These are phyloP conservation scores for Candolleomyces efflorescens DNA, from an alignment of 768 basidiomycete genomes.

Conservation along the genomic window DNA sequence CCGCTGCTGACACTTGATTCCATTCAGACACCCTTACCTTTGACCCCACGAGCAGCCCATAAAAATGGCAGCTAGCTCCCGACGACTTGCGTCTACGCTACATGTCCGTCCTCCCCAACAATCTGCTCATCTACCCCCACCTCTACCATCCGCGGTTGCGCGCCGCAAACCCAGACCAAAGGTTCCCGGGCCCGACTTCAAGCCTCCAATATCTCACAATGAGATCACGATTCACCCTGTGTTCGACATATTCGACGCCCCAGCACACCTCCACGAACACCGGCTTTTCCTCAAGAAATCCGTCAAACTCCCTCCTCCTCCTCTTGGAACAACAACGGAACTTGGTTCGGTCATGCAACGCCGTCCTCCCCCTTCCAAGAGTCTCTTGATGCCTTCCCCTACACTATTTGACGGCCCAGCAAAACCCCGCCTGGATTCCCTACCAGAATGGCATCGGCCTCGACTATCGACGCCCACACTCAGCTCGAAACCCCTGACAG, in stretches of 20 bases:
- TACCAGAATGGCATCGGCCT: background rate
- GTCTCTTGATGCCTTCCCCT: conserved; percentile 36
- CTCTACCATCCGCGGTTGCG: background rate
- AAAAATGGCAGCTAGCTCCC: background rate
- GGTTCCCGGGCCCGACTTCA: background rate
- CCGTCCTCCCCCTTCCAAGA: background rate
- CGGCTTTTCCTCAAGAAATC: conserved; percentile 16
- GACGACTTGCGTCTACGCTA: background rate
- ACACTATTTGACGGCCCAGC: conserved; percentile 49
- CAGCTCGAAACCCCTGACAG: too few relatives aligned
- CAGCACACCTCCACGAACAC: conserved; percentile 34
- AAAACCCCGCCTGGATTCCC: conserved; percentile 20
- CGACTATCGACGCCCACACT: background rate
- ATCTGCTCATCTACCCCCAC: background rate
- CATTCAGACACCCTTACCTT: too few relatives aligned
- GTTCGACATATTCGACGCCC: conserved; percentile 52
- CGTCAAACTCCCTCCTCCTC: background rate
- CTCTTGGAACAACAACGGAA: background rate
- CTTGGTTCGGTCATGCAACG: background rate
- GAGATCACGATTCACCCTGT: conserved; percentile 29
- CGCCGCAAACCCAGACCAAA: background rate
- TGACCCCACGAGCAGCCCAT: too few relatives aligned
- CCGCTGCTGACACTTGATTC: too few relatives aligned
- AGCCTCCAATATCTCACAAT: conserved; percentile 16
- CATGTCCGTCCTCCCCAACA: background rate